phyloP scores from a whole-genome alignment of 495 filamentous ascomycete genomes.

The Neurospora sp. region DNA sequence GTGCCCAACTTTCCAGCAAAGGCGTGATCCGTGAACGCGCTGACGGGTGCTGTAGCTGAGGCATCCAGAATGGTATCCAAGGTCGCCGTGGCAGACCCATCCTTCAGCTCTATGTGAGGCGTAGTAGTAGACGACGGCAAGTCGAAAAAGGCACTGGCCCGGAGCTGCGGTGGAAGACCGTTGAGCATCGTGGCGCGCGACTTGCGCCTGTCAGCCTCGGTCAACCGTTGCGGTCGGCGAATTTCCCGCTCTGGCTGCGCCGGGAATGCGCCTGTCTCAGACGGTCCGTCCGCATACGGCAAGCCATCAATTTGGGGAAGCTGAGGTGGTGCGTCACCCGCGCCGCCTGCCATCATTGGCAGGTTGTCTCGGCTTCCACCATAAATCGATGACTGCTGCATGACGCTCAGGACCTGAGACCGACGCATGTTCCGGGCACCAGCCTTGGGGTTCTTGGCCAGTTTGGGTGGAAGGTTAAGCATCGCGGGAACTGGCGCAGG shows the following conservation, averaged over 20 bases:
- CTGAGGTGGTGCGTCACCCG: slow-evolving; percentile 2
- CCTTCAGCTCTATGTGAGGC: slow-evolving; percentile 54
- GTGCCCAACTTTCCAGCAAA: slow-evolving; percentile 62
- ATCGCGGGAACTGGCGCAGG: slow-evolving; percentile 89
- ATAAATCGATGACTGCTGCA: slow-evolving; percentile 22
- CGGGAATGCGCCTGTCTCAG: slow-evolving; percentile 20
- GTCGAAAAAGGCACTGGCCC: slow-evolving; percentile 87
- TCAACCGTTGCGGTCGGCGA: slow-evolving; percentile 17
- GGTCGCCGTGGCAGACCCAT: slow-evolving; percentile 74
- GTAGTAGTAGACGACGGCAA: slow-evolving; percentile 40
- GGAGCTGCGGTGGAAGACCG: slow-evolving; percentile 72
- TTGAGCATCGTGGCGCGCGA: slow-evolving; percentile 32
- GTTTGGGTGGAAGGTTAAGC: slow-evolving; percentile 80
- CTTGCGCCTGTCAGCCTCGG: slow-evolving; percentile 25
- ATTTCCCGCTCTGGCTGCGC: slow-evolving; percentile 20
- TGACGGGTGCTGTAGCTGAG: slow-evolving; percentile 86
- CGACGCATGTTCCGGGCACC: slow-evolving; percentile 56
- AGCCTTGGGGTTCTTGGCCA: slow-evolving; percentile 62
- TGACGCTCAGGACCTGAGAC: slow-evolving; percentile 47
- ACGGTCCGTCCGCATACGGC: slow-evolving; percentile 15
- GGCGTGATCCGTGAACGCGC: slow-evolving; percentile 87
- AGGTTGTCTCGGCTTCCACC: slow-evolving; percentile 6
- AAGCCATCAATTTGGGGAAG: slow-evolving; percentile 7
- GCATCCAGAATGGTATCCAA: slow-evolving; percentile 91
- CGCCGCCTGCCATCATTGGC: slow-evolving; percentile 7